Base-by-base conservation (phyloP, 2,329 filamentous ascomycete species). In the Aureobasidium sp. region DNA sequence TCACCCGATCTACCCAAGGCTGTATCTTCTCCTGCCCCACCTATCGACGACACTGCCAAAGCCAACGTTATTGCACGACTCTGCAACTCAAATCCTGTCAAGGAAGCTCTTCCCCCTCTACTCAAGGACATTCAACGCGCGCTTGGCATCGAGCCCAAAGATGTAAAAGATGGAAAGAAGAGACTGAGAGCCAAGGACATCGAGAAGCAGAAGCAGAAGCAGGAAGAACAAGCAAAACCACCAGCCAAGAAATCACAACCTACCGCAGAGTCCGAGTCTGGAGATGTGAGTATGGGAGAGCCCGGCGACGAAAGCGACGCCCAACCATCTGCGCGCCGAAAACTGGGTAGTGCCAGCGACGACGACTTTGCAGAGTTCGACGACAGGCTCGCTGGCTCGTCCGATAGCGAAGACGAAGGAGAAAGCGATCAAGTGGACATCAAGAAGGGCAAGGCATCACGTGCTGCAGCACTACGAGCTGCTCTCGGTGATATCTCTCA, bases 61-160 rank as follows among this genome's bases (percentile, higher is more conserved):
- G 74, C 81, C 21, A 86, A 86, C 72, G 82, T 87, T 14, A 74
- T 78, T 50, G 84, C 82, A 14, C 73, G 84, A 58, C 65, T 87
- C 57, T 85, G 82, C 68, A 86, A 84, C 63, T 82, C 83, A 14
- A 80, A 78, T 59, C 82, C 81, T 0, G 82, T 85, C 13, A 81
- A 81, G 69, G 78, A 81, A 65, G 80, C 78, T 2, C 70, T 85
- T 47, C 76, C 78, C 27, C 75, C 75, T 39, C 74, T 80, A 30
- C 65, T 78, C 36, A 71, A 70, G 4, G 75, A 76, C 37, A 66
- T 80, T 61, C 75, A 76, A 67, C 65, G 57, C 2, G 75, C 76
- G 42, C 67, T 79, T 34, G 73, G 73, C 0, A 59, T 75, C 1
- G 64, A 64, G 29, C 63, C 65, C 13, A 54, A 66, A 30, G 55